Conservation (phyloP, 805 yeast genomes). For the Yamadazyma kitorensis region DNA sequence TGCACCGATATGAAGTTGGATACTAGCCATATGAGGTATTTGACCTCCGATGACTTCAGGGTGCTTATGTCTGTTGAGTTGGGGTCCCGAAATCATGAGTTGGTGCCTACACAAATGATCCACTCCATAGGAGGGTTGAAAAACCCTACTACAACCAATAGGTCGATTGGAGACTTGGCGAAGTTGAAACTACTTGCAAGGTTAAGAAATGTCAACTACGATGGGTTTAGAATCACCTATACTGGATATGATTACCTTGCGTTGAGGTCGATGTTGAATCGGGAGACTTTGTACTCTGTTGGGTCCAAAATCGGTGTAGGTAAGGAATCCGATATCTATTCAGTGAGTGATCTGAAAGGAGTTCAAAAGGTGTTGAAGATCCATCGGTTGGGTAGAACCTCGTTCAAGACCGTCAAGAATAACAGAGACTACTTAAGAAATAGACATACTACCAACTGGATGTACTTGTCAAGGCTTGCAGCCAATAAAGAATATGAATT, state of each 20-base stretch:
- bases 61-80: slow-evolving; percentile 85
- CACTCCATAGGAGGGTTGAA: slow-evolving; percentile 76
- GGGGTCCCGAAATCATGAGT: slow-evolving; percentile 91
- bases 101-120: slow-evolving; percentile 87
- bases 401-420: slow-evolving; percentile 88
- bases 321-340: slow-evolving; percentile 92
- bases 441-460: slow-evolving; percentile 82
- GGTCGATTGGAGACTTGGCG: slow-evolving; percentile 82
- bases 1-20: slow-evolving; percentile 74
- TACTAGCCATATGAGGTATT: slow-evolving; percentile 88
- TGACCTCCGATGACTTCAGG: slow-evolving; percentile 86
- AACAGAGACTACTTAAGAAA: slow-evolving; percentile 87
- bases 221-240: slow-evolving; percentile 87
- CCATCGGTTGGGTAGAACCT: slow-evolving; percentile 90
- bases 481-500: slow-evolving; percentile 92
- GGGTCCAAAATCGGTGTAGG: slow-evolving; percentile 95
- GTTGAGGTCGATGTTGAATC: slow-evolving; percentile 73
- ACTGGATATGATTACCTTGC: slow-evolving; percentile 93
- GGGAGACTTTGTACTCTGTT: slow-evolving; percentile 69
- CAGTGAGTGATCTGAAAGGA: slow-evolving; percentile 69
- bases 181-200: slow-evolving; percentile 75
- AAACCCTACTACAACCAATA: slow-evolving; percentile 71
- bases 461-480: slow-evolving; percentile 83
- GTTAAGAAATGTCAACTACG: slow-evolving; percentile 88
- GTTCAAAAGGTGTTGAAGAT: slow-evolving; percentile 73